Conservation (phyloP, 345 rosid genomes). For the Dimocarpus longan region DNA sequence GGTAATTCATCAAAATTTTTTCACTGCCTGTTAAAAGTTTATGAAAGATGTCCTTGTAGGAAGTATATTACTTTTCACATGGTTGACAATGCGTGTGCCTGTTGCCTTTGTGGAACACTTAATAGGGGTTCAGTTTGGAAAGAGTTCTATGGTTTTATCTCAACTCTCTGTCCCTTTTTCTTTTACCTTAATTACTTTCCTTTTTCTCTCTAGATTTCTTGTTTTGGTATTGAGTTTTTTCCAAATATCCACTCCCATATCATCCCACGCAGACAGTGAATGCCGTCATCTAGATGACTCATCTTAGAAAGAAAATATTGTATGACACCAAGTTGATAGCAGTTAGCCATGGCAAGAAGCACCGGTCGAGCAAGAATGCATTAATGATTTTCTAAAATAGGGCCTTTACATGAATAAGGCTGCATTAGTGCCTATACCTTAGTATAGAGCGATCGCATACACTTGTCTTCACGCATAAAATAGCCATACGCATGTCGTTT, state of each 20-base stretch:
- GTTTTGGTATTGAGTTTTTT: not conserved
- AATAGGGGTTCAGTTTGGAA: not conserved
- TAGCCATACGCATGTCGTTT: no score
- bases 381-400: not conserved
- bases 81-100: not conserved
- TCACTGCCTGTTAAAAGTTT: not conserved
- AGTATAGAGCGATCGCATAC: no score
- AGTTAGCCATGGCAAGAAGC: not conserved
- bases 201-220: not conserved
- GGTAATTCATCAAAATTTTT: not conserved
- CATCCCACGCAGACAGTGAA: not conserved
- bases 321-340: not conserved
- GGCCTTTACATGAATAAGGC: not conserved
- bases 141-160: not conserved
- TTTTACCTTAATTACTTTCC: not conserved
- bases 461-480: no score
- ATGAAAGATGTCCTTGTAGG: slow-evolving; percentile 3
- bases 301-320: not conserved
- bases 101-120: not conserved
- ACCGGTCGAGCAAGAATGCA: not conserved
- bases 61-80: slow-evolving; percentile 2
- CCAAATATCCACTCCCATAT: not conserved
- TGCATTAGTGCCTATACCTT: not conserved
- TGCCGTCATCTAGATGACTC: not conserved
- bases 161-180: not conserved